Evolutionary conservation across 495 filamentous ascomycete species (phyloP).

Genomic region (Aspergillus campestris): DNA sequence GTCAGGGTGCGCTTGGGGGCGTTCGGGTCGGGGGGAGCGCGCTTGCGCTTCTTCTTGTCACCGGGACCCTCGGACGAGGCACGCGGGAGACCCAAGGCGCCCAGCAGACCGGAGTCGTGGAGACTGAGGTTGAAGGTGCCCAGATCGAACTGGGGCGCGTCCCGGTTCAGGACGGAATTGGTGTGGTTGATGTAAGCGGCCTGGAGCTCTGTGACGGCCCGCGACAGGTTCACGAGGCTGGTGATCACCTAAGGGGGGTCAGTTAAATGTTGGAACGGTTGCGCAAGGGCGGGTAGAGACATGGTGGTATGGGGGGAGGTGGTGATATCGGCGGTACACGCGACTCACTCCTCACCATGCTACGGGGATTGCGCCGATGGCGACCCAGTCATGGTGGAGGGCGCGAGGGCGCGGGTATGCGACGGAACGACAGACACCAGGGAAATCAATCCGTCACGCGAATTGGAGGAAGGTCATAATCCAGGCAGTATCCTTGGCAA

Average conservation of each 20-base stretch:
- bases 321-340: slow-evolving; percentile 4
- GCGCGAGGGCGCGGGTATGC: slow-evolving; percentile 15
- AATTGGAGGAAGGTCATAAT: too few relatives aligned
- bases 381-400: background rate
- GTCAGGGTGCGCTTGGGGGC: slow-evolving; percentile 90
- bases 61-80: slow-evolving; percentile 41
- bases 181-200: slow-evolving; percentile 76
- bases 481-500: too few relatives aligned
- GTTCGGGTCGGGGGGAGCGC: slow-evolving; percentile 75
- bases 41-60: slow-evolving; percentile 78
- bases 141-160: slow-evolving; percentile 42
- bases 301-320: slow-evolving; percentile 3
- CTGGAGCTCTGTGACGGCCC: slow-evolving; percentile 62
- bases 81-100: slow-evolving; percentile 20
- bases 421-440: background rate
- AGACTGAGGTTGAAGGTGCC: slow-evolving; percentile 37
- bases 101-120: slow-evolving; percentile 33
- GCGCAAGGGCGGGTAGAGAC: slow-evolving; percentile 2
- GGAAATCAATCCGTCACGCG: background rate
- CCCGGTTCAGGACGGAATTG: slow-evolving; percentile 64
- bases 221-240: slow-evolving; percentile 62
- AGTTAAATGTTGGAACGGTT: slow-evolving; percentile 6
- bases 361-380: slow-evolving; percentile 1
- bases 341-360: slow-evolving; percentile 4
- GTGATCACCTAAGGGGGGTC: slow-evolving; percentile 54